phyloP scores from a whole-genome alignment of 345 rosid species.

The Heritiera fomes region DNA sequence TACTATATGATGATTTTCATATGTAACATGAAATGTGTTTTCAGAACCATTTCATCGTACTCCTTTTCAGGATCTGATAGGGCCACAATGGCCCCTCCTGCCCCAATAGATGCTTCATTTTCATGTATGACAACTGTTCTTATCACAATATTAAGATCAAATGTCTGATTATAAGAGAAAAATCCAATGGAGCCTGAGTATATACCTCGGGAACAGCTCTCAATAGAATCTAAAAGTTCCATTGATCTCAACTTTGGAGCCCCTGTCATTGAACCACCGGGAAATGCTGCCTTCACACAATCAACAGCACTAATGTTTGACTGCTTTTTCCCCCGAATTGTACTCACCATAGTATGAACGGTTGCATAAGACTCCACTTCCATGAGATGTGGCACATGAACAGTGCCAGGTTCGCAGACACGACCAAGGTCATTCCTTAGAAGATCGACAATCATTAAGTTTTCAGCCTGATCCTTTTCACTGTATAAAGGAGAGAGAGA shows the following conservation, averaged over 20 bases:
- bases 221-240: constrained; percentile 80
- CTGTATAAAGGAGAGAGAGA: constrained; percentile 38
- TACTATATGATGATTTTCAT: no score
- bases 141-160: constrained; percentile 90
- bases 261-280: constrained; percentile 98
- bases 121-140: constrained; percentile 82
- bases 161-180: constrained; percentile 80
- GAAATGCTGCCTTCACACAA: constrained; percentile 86
- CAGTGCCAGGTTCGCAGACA: constrained; percentile 87
- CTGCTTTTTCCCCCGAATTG: constrained; percentile 64
- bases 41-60: constrained; percentile 87
- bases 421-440: constrained; percentile 93
- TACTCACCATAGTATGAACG: constrained; percentile 97
- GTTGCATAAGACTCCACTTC: constrained; percentile 95
- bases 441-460: constrained; percentile 96
- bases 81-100: constrained; percentile 88
- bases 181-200: constrained; percentile 94
- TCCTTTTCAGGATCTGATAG: constrained; percentile 83
- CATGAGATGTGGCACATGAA: constrained; percentile 93
- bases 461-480: constrained; percentile 97
- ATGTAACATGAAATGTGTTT: no score
- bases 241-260: constrained; percentile 95
- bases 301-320: constrained; percentile 61
- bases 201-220: constrained; percentile 77
- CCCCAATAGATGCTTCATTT: constrained; percentile 89